These are phyloP conservation scores for Yamadazyma spencermartinsiae DNA, from an alignment of 1,139 yeast species.

Conservation along the genomic window DNA sequence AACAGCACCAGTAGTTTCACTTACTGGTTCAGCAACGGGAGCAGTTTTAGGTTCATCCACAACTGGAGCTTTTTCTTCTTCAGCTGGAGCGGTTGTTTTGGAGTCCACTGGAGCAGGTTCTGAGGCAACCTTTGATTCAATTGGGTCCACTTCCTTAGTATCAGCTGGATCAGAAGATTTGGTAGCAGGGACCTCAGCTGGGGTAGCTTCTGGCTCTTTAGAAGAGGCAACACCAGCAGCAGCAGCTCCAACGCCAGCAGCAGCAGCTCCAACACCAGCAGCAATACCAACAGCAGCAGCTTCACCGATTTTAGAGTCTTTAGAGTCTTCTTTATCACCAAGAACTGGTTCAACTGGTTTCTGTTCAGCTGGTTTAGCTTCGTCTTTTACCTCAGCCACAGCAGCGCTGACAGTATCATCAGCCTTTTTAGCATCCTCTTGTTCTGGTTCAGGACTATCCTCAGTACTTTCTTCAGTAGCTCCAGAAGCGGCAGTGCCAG, in stretches of 20 bases:
- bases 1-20: neutral
- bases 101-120: constrained; percentile 2
- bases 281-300: constrained; percentile 21
- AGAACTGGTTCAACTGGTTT: constrained; percentile 2
- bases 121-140: constrained; percentile 3
- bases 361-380: constrained; percentile 3
- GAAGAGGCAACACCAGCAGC: constrained; percentile 11
- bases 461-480: constrained; percentile 16
- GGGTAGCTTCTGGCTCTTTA: constrained; percentile 10
- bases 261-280: constrained; percentile 17
- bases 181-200: constrained; percentile 4
- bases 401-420: constrained; percentile 10
- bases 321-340: constrained; percentile 38
- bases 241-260: constrained; percentile 15
- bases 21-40: constrained; percentile 5
- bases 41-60: constrained; percentile 5
- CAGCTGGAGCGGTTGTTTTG: constrained; percentile 4
- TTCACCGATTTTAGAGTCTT: constrained; percentile 38
- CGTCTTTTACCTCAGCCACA: constrained; percentile 4
- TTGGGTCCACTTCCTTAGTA: constrained; percentile 5
- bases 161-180: constrained; percentile 3
- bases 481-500: constrained; percentile 23
- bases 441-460: constrained; percentile 25
- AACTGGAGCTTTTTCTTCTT: neutral
- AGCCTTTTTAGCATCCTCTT: constrained; percentile 13